These are phyloP conservation scores for Guadua angustifolia DNA, from an alignment of 176 grass and related monocot species.

Conservation along the genomic window DNA sequence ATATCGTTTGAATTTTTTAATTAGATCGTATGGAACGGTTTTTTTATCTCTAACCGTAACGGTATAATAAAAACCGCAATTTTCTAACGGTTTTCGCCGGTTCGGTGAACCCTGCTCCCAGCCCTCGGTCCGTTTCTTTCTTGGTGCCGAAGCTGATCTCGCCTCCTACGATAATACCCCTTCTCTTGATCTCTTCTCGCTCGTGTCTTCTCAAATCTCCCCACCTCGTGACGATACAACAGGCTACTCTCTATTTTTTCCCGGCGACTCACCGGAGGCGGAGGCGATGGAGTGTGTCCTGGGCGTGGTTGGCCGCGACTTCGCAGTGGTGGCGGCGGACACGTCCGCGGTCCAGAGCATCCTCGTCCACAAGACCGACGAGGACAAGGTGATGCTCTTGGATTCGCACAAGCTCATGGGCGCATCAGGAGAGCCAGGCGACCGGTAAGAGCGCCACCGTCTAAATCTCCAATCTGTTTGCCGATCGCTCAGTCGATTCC, in stretches of 20 bases:
- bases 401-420: constrained; percentile 98
- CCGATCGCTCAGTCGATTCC: background rate
- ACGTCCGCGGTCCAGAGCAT: constrained; percentile 89
- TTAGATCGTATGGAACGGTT: no score
- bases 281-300: constrained; percentile 85
- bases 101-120: no score
- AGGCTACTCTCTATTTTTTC: background rate
- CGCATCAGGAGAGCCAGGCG: constrained; percentile 93
- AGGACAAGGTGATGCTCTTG: constrained; percentile 98
- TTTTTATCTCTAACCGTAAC: no score
- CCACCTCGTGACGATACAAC: background rate
- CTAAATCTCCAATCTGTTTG: background rate
- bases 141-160: constrained; percentile 32
- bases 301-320: constrained; percentile 80
- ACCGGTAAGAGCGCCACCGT: constrained; percentile 54
- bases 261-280: background rate
- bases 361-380: constrained; percentile 73
- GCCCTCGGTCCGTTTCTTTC: constrained; percentile 22
- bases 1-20: no score
- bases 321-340: constrained; percentile 87
- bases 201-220: background rate
- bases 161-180: background rate
- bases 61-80: no score
- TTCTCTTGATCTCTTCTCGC: background rate
- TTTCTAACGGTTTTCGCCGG: no score